phyloP scores from a whole-genome alignment of 1,284 basidiomycete species.

The Ceratorhiza oryzae-sativae region DNA sequence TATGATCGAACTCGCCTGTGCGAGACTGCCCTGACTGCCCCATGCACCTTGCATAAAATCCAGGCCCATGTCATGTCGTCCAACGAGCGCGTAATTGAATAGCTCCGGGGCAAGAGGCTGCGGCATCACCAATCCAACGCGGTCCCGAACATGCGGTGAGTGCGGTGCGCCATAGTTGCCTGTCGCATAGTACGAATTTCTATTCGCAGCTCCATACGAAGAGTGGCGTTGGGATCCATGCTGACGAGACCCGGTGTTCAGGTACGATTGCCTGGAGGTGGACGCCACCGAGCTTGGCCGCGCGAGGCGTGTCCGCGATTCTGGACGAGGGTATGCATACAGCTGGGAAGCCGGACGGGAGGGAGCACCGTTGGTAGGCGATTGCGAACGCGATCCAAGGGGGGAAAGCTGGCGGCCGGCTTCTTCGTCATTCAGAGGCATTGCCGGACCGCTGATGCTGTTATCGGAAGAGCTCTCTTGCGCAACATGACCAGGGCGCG shows the following conservation, averaged over 20 bases:
- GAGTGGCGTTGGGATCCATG: conserved; percentile 9
- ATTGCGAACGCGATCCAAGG: conserved; percentile 19
- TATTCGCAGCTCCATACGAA: background rate
- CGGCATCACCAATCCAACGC: conserved; percentile 34
- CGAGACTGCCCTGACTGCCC: conserved; percentile 13
- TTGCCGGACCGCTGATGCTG: background rate
- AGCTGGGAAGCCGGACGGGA: conserved; percentile 1
- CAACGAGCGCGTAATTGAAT: conserved; percentile 24
- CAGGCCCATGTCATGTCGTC: conserved; percentile 32
- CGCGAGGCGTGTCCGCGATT: conserved; percentile 67
- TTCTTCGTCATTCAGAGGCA: conserved; percentile 21
- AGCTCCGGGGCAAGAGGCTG: conserved; percentile 35
- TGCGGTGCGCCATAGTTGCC: conserved; percentile 35
- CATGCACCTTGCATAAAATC: conserved; percentile 6
- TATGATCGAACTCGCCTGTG: background rate
- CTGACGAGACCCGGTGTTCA: background rate
- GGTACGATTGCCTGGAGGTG: conserved; percentile 56
- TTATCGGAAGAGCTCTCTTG: conserved; percentile 7
- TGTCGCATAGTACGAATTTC: conserved; percentile 8
- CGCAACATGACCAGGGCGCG: background rate
- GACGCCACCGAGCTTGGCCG: conserved; percentile 83
- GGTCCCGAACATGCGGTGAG: conserved; percentile 27
- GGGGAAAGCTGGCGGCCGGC: background rate
- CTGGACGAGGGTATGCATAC: background rate
- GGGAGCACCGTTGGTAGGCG: background rate